Conservation (phyloP, 352 stramenopile species). For the Bremia lactucae region DNA sequence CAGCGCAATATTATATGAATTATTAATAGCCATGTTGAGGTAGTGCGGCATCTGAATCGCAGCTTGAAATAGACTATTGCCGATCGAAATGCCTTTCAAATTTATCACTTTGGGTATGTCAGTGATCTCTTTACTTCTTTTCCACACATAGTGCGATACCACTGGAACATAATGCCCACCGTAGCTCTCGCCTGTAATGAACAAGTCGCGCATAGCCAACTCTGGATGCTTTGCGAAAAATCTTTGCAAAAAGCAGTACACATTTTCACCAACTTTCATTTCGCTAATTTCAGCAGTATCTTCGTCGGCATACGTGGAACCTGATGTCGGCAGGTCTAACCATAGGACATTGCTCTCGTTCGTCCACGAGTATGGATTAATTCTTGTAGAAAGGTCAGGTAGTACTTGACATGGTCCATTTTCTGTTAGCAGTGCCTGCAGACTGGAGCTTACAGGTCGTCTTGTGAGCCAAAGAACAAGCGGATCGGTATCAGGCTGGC, state of each 20-base stretch:
- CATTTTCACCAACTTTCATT: conserved; percentile 32
- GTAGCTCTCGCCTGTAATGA: conserved; percentile 39
- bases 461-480: conserved; percentile 57
- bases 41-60: neutral
- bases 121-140: conserved; percentile 18
- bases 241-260: conserved; percentile 41
- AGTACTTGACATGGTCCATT: conserved; percentile 55
- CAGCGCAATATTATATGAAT: neutral
- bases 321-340: conserved; percentile 26
- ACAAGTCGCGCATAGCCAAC: conserved; percentile 32
- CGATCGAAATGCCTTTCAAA: conserved; percentile 34
- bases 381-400: conserved; percentile 30
- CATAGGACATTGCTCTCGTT: conserved; percentile 53
- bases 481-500: conserved; percentile 29
- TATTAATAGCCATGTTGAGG: neutral
- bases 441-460: conserved; percentile 45
- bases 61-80: conserved; percentile 7
- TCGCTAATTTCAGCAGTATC: conserved; percentile 32
- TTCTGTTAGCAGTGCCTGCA: conserved; percentile 51
- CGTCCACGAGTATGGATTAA: conserved; percentile 58
- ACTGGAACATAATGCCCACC: conserved; percentile 28
- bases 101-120: conserved; percentile 18
- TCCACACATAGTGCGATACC: conserved; percentile 27
- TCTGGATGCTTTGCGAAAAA: conserved; percentile 40
- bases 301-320: conserved; percentile 26